phyloP scores from a whole-genome alignment of 257 asterid species.

The Solanum piurae region DNA sequence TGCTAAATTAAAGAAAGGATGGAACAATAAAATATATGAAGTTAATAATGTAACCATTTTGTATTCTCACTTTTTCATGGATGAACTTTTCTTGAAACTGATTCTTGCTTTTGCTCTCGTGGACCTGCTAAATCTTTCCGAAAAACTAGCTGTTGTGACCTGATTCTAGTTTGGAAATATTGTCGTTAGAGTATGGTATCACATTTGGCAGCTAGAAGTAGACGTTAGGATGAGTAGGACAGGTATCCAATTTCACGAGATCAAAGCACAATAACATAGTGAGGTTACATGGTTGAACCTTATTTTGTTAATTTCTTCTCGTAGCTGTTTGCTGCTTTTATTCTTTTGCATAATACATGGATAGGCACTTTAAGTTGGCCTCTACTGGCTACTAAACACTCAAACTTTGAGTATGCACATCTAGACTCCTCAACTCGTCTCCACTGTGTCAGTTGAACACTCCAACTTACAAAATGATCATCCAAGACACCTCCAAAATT shows the following conservation, averaged over 20 bases:
- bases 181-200: not conserved
- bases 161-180: not conserved
- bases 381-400: not conserved
- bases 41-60: not conserved
- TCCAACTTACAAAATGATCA: not conserved
- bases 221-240: not conserved
- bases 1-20: not conserved
- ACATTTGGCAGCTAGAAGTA: not conserved
- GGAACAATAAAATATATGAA: not conserved
- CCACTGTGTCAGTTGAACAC: not conserved
- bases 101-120: not conserved
- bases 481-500: not conserved
- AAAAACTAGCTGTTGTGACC: not conserved
- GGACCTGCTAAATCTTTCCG: not conserved
- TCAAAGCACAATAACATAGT: not conserved
- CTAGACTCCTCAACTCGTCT: not conserved
- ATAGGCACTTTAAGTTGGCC: not conserved
- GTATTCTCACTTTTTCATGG: not conserved
- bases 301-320: not conserved
- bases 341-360: not conserved
- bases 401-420: not conserved
- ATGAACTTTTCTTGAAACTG: not conserved
- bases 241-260: not conserved
- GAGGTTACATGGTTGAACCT: not conserved
- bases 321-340: constrained; percentile 6